A percentile compares a stretch with the other conserved stretches of the same genome.
Evolutionary conservation across 192 early-diverging fungal species (phyloP).

Genomic region (Coemansia sp.): DNA sequence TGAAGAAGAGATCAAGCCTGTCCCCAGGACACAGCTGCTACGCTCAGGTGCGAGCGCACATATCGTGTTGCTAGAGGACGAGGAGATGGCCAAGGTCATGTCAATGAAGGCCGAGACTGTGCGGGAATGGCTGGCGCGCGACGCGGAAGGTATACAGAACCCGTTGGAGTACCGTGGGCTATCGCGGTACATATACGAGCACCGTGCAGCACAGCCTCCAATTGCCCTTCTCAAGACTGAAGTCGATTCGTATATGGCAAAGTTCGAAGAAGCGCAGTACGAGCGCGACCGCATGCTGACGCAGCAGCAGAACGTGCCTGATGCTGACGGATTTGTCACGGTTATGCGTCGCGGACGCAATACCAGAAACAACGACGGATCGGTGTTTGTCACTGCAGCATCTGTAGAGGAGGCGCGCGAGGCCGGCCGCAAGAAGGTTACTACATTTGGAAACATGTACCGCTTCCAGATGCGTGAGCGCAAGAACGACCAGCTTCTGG

Average conservation of each 20-base stretch:
- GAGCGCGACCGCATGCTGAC: slow-evolving; percentile 64
- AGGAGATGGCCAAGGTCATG: slow-evolving; percentile 63
- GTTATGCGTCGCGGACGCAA: slow-evolving; percentile 70
- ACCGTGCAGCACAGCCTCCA: slow-evolving; percentile 44
- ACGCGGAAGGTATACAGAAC: slow-evolving; percentile 37
- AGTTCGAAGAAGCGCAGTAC: slow-evolving; percentile 76
- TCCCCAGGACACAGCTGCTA: slow-evolving; percentile 47
- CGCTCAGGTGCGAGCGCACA: slow-evolving; percentile 63
- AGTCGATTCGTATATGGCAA: slow-evolving; percentile 73
- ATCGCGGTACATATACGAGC: slow-evolving; percentile 42
- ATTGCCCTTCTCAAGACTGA: slow-evolving; percentile 57
- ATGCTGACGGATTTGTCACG: slow-evolving; percentile 90
- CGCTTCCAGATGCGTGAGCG: slow-evolving; percentile 92
- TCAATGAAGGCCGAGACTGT: slow-evolving; percentile 58
- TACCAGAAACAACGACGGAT: slow-evolving; percentile 71
- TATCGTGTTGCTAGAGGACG: slow-evolving; percentile 68
- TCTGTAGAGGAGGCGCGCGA: slow-evolving; percentile 59
- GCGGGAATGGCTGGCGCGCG: slow-evolving; percentile 47
- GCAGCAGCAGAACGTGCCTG: slow-evolving; percentile 74
- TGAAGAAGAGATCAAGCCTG: slow-evolving; percentile 26
- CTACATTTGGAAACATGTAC: slow-evolving; percentile 84
- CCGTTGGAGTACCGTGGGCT: slow-evolving; percentile 39
- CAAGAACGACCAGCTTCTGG: slow-evolving; percentile 84
- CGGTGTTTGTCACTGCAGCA: slow-evolving; percentile 61
- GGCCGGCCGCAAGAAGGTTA: slow-evolving; percentile 63